Base-by-base conservation (phyloP, 2,329 filamentous ascomycete species). In the Paracamarosporium sp. region DNA sequence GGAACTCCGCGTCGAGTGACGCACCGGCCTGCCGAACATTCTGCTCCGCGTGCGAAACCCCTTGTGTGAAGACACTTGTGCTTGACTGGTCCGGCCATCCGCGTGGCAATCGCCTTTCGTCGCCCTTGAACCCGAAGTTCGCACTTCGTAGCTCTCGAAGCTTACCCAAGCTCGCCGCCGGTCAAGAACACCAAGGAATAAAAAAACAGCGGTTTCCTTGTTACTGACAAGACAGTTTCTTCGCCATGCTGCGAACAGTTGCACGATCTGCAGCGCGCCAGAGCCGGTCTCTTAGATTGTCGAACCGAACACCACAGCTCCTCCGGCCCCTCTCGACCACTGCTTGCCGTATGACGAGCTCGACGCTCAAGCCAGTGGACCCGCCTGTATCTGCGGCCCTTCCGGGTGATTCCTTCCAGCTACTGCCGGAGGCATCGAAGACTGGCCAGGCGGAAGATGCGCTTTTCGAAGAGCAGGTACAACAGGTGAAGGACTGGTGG, bases 401-500 rank as follows among this genome's bases (percentile, higher is more conserved):
- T 2, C 83, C 90, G 0, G 86, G 90, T 56, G 92, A 96, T 71
- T 86, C 90, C 27, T 97, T 94, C 79, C 94, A 97, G 75, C 84
- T 97, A 13, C 85, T 97, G 0, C 84, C 92, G 38, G 91, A 93
- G 64, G 79, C 85, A 30, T 82, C 90, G 55, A 97, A 98, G 77
- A 82, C 89, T 0, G 92, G 92, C 15, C 82, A 85, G 17, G 87
- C 91, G 0, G 95, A 98, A 77, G 93, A 98, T 78, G 87, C 87
- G 0, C 83, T 97, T 1, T 96, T 93, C 76, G 87, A 93, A 40
- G 86, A 90, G 61, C 92, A 97, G 74, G 83, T 98, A 51, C 85
- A 89, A 69, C 90, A 95, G 68, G 92, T 98, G 12, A 87, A 93
- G 76, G 85, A 89, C 27, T 98, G 94, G 95, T 99, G 94, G 94